A percentile compares a stretch with the other conserved stretches of the same genome.
These are phyloP conservation scores for Moniliella sp. DNA, from an alignment of 1,284 basidiomycete genomes.

Conservation along the genomic window DNA sequence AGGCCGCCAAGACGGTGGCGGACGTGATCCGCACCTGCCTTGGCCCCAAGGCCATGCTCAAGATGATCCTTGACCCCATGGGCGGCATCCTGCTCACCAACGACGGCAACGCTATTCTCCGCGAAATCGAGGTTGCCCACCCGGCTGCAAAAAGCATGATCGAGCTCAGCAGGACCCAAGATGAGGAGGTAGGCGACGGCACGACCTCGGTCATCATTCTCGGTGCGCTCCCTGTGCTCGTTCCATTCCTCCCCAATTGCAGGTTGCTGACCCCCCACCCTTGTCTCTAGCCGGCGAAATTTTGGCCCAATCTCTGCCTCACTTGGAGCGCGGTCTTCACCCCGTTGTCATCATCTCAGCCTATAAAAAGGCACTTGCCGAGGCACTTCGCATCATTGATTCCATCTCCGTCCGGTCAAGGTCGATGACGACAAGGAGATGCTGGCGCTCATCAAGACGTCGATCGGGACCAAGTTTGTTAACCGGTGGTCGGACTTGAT, in stretches of 20 bases:
- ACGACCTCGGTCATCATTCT: slow-evolving; percentile 93
- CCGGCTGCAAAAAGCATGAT: slow-evolving; percentile 99
- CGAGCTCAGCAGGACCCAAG: slow-evolving; percentile 84
- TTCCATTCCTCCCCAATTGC: too few species aligned
- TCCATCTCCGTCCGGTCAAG: slow-evolving; percentile 76
- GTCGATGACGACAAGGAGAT: slow-evolving; percentile 67
- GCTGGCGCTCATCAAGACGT: slow-evolving; percentile 89
- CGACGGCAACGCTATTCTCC: slow-evolving; percentile 86
- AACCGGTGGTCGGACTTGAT: slow-evolving; percentile 89
- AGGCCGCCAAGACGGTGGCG: slow-evolving; percentile 90
- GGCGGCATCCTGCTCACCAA: slow-evolving; percentile 48
- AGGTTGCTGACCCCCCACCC: too few species aligned
- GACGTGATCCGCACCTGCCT: slow-evolving; percentile 97
- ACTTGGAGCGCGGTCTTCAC: slow-evolving; percentile 86
- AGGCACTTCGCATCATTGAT: slow-evolving; percentile 68
- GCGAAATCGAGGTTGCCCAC: slow-evolving; percentile 92
- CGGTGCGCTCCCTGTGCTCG: too few species aligned
- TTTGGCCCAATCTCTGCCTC: slow-evolving; percentile 73
- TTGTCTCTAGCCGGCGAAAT: slow-evolving; percentile 99
- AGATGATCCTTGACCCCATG: slow-evolving; percentile 74
- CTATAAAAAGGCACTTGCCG: slow-evolving; percentile 80
- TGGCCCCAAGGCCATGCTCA: slow-evolving; percentile 91
- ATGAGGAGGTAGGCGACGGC: slow-evolving; percentile 94
- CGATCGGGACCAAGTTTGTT: slow-evolving; percentile 97
- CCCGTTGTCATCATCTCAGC: slow-evolving; percentile 96